Evolutionary conservation across 2,329 filamentous ascomycete species (phyloP), one percentile per base, ranked within the genome.

Genomic region (Oidium heveae): DNA sequence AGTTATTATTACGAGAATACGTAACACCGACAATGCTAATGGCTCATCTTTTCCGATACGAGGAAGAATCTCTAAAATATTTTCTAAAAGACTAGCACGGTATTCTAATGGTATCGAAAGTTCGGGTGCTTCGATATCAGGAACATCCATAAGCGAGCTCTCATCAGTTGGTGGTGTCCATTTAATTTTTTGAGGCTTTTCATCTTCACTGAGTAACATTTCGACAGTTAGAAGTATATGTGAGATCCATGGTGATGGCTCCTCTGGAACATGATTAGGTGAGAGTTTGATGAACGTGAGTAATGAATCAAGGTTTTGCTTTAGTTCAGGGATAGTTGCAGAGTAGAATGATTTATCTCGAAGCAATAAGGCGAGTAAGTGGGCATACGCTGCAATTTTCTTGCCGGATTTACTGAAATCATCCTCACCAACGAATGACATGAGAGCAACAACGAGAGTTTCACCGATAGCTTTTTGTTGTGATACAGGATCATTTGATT

Each of bases 181-280:
- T 58, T 75, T 72, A 28, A 84, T 81, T 56, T 84, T 76, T 4
- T 75, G 71, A 2, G 88, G 87, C 59, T 89, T 80, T 61, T 86
- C 82, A 66, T 96, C 91, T 61, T 94, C 84, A 15, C 84, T 82
- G n/a, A 98, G 72, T 34, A 96, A 72, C 54, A 84, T 84, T 70
- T 99, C 91, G 52, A 96, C 74, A 52, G 98, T 84, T 16, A 96
- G 74, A 36, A 98, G 72, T 34, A 96, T 79, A 63, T 91, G 88
- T 13, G 86, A 84, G 59, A 96, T 82, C 87, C 89, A 98, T 1
- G 86, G 84, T 4, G 87, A 84, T n/a, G 86, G 72, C 56, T 91
- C 84, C 52, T 94, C 85, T 0, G 74, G 70, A 3, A 82, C 73
- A 55, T 81, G 76, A 28, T 80, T 76, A 0, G 77, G 70, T 5